These are phyloP conservation scores for Ceratobasidium sp. DNA, from an alignment of 1,284 basidiomycete genomes.

Conservation along the genomic window DNA sequence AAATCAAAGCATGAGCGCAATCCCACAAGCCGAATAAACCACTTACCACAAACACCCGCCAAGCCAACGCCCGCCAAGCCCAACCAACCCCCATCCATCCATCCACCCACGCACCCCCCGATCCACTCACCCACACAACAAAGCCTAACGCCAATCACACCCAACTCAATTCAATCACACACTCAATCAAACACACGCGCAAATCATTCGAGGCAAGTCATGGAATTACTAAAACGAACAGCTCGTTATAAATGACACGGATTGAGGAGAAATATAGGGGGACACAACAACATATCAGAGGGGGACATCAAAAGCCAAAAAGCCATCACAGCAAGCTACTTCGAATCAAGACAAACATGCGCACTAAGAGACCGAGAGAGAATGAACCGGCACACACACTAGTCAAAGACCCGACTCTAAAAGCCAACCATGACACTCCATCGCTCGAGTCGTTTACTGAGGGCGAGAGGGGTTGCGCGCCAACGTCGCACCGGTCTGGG, in stretches of 20 bases:
- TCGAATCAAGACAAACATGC: background rate
- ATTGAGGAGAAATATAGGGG: slow-evolving; percentile 4
- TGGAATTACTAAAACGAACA: slow-evolving; percentile 39
- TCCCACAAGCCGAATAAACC: no score
- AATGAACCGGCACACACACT: slow-evolving; percentile 13
- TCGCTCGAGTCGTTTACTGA: slow-evolving; percentile 30
- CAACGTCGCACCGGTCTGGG: slow-evolving; percentile 78
- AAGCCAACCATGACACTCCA: slow-evolving; percentile 19
- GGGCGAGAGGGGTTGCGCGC: slow-evolving; percentile 64
- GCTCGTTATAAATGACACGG: slow-evolving; percentile 43
- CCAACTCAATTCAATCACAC: no score
- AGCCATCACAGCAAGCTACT: background rate
- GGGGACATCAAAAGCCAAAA: slow-evolving; percentile 7
- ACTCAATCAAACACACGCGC: slow-evolving; percentile 6
- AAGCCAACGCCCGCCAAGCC: no score
- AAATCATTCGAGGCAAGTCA: slow-evolving; percentile 22
- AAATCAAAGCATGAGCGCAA: no score
- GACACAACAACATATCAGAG: slow-evolving; percentile 25
- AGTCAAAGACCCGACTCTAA: background rate
- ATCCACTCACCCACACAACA: background rate
- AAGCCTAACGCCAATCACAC: background rate
- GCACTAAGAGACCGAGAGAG: background rate
- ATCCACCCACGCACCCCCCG: background rate
- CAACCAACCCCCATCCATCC: no score
- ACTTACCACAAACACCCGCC: no score